phyloP scores from a whole-genome alignment of 306 rosid species.

The Pyrus communis region DNA sequence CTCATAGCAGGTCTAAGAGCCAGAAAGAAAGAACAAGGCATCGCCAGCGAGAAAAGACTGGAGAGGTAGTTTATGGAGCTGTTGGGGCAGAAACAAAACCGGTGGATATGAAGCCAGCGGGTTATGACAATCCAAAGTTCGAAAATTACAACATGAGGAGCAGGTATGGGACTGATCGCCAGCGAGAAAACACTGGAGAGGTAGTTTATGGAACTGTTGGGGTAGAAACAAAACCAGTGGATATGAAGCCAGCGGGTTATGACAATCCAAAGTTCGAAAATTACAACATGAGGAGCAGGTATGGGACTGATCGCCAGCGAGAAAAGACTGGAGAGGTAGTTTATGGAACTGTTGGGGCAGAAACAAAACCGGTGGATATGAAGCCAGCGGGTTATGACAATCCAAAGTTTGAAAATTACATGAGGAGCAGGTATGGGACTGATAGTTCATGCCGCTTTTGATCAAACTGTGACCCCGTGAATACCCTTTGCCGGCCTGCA shows the following conservation, averaged over 20 bases:
- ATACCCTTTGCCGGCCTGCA: constrained; percentile 7
- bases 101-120: constrained; percentile 41
- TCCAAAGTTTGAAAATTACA: constrained; percentile 58
- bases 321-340: constrained; percentile 70
- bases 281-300: constrained; percentile 66
- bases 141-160: constrained; percentile 70
- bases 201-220: constrained; percentile 35
- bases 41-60: constrained; percentile 76
- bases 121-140: constrained; percentile 42
- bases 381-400: constrained; percentile 43
- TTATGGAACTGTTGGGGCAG: constrained; percentile 37
- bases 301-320: constrained; percentile 38
- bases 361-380: constrained; percentile 43
- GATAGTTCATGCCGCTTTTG: constrained; percentile 45
- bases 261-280: constrained; percentile 51
- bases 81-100: constrained; percentile 48
- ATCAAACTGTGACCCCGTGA: constrained; percentile 19
- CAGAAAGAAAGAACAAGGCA: constrained; percentile 80
- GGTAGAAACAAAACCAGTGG: constrained; percentile 46
- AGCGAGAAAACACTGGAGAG: constrained; percentile 76
- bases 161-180: constrained; percentile 39
- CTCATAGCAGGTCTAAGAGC: constrained; percentile 60
- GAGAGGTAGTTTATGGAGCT: constrained; percentile 41
- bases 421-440: constrained; percentile 56
- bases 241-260: constrained; percentile 41